phyloP scores from a whole-genome alignment of 2,329 filamentous ascomycete species.

The Huntiella moniliformis region DNA sequence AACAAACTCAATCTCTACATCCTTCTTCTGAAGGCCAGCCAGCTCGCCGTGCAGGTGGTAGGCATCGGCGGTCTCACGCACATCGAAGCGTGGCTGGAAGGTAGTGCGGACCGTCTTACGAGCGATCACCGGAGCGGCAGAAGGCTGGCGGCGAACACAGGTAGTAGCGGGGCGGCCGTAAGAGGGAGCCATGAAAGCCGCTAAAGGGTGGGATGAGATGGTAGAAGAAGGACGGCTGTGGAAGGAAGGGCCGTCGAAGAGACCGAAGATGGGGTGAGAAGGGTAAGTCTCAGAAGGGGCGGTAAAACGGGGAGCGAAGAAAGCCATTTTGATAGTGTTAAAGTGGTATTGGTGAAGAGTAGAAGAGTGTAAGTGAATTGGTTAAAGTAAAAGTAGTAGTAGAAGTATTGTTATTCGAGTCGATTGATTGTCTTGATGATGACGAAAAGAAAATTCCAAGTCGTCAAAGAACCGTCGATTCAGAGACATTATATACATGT shows the following conservation, averaged over 20 bases:
- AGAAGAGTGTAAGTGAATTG: slow-evolving; percentile 2
- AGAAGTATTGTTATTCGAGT: slow-evolving; percentile 1
- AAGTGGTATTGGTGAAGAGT: not conserved
- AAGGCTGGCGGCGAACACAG: not conserved
- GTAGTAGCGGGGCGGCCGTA: not conserved
- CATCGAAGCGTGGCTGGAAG: slow-evolving; percentile 63
- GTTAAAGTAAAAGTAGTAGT: not conserved
- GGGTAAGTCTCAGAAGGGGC: slow-evolving; percentile 31
- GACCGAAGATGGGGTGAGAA: slow-evolving; percentile 37
- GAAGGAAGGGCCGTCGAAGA: slow-evolving; percentile 36
- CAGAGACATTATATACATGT: slow-evolving; percentile 2
- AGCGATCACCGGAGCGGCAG: slow-evolving; percentile 12
- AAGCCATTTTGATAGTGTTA: slow-evolving; percentile 31
- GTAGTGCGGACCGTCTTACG: slow-evolving; percentile 20
- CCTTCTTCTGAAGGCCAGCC: slow-evolving; percentile 53
- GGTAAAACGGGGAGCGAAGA: slow-evolving; percentile 34
- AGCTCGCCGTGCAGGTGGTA: slow-evolving; percentile 72
- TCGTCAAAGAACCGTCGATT: not conserved
- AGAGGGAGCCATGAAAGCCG: not conserved
- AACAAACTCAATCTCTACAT: slow-evolving; percentile 61
- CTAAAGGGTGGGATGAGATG: slow-evolving; percentile 1
- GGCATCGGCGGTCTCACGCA: slow-evolving; percentile 46
- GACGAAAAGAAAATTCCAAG: not conserved
- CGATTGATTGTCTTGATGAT: slow-evolving; percentile 7
- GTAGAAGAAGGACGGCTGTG: slow-evolving; percentile 19